These are phyloP conservation scores for Letharia lupina DNA, from an alignment of 495 filamentous ascomycete genomes.

Conservation along the genomic window DNA sequence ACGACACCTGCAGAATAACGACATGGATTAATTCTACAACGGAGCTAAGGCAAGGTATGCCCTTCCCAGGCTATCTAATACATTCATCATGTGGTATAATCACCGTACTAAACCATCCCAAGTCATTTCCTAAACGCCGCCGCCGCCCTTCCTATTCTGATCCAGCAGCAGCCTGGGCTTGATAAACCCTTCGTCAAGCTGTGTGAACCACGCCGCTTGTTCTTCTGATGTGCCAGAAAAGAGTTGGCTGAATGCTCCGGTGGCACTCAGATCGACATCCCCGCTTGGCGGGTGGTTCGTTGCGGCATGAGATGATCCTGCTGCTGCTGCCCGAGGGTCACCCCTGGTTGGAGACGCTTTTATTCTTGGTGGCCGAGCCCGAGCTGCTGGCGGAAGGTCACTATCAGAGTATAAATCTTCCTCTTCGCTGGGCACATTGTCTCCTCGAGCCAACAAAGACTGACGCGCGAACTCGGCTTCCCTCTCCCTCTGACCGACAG, in stretches of 20 bases:
- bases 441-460: constrained; percentile 48
- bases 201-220: constrained; percentile 82
- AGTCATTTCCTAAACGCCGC: constrained; percentile 14
- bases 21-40: neutral
- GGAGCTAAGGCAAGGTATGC: neutral
- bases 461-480: constrained; percentile 53
- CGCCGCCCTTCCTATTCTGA: constrained; percentile 35
- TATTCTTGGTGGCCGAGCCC: constrained; percentile 37
- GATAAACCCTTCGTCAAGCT: constrained; percentile 92
- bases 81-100: neutral
- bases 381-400: constrained; percentile 43
- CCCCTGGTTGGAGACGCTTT: constrained; percentile 47
- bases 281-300: constrained; percentile 23
- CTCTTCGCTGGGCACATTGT: constrained; percentile 42
- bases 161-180: constrained; percentile 89
- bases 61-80: neutral
- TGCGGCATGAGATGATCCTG: constrained; percentile 26
- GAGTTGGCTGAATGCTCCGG: constrained; percentile 62
- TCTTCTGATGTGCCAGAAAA: constrained; percentile 75
- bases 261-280: constrained; percentile 34
- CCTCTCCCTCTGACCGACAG: constrained; percentile 28
- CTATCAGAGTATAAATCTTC: constrained; percentile 43
- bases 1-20: neutral
- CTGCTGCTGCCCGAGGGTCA: constrained; percentile 20
- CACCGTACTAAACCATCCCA: neutral